Conservation (phyloP, 2,329 filamentous ascomycete species). For the Myriosclerotinia curreyana region DNA sequence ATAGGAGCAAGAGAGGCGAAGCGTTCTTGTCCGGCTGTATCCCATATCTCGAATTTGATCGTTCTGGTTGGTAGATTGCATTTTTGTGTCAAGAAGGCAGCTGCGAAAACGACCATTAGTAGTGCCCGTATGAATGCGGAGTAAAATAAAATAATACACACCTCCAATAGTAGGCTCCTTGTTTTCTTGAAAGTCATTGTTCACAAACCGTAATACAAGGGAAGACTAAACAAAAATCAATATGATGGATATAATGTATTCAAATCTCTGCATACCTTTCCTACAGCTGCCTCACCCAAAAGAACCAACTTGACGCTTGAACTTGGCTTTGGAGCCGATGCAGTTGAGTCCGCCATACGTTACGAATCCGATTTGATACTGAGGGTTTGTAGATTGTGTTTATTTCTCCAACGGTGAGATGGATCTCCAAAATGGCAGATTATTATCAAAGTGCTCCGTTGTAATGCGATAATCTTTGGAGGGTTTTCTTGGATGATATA, state of each 20-base stretch:
- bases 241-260: neutral
- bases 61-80: constrained; percentile 91
- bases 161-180: constrained; percentile 99
- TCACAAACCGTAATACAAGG: constrained; percentile 95
- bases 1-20: constrained; percentile 96
- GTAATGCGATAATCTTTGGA: neutral
- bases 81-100: constrained; percentile 98
- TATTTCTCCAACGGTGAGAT: constrained; percentile 1
- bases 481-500: neutral
- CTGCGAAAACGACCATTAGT: constrained; percentile 46
- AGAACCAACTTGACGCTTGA: constrained; percentile 99
- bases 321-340: constrained; percentile 86
- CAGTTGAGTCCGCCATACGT: constrained; percentile 68
- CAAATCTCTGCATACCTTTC: constrained; percentile 68
- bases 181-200: constrained; percentile 99
- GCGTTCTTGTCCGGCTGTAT: constrained; percentile 95
- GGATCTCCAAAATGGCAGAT: constrained; percentile 7
- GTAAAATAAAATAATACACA: constrained; percentile 44
- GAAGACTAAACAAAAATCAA: constrained; percentile 65
- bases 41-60: constrained; percentile 95
- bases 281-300: constrained; percentile 93
- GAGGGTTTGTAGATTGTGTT: constrained; percentile 5
- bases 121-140: neutral
- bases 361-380: constrained; percentile 10
- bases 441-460: neutral